phyloP scores from a whole-genome alignment of 345 rosid species.

The Conringia planisiliqua region DNA sequence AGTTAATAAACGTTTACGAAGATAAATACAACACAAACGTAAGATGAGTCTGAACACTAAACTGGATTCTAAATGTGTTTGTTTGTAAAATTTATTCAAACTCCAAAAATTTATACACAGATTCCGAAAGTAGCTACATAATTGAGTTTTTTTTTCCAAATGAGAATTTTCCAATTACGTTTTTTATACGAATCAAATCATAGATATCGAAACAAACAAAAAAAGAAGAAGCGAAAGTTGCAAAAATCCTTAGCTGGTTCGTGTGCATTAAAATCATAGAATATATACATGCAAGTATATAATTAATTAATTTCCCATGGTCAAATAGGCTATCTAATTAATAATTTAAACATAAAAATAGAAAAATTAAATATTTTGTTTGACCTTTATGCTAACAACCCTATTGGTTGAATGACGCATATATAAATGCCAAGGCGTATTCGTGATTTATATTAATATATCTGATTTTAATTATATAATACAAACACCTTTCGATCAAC shows the following conservation, averaged over 20 bases:
- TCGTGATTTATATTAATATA: neutral
- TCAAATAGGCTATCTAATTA: neutral
- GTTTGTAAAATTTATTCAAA: neutral
- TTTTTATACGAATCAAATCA: neutral
- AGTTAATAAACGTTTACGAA: no score
- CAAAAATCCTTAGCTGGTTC: slow-evolving; percentile 1
- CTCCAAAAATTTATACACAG: neutral
- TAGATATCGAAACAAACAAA: neutral
- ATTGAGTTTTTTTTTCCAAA: neutral
- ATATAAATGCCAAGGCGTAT: slow-evolving; percentile 9
- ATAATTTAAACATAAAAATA: neutral
- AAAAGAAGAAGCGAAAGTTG: neutral
- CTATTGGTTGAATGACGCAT: slow-evolving; percentile 22
- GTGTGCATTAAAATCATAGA: neutral
- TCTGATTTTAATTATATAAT: neutral
- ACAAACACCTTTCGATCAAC: slow-evolving; percentile 3
- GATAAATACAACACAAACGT: no score
- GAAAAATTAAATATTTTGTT: neutral
- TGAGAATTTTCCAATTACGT: neutral
- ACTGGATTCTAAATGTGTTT: no score
- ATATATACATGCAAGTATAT: neutral
- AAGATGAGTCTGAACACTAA: no score
- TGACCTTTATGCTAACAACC: slow-evolving; percentile 10
- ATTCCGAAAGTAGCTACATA: neutral
- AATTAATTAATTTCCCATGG: neutral